Conservation (phyloP, 1,284 basidiomycete species). For the Pisolithus thermaeus region DNA sequence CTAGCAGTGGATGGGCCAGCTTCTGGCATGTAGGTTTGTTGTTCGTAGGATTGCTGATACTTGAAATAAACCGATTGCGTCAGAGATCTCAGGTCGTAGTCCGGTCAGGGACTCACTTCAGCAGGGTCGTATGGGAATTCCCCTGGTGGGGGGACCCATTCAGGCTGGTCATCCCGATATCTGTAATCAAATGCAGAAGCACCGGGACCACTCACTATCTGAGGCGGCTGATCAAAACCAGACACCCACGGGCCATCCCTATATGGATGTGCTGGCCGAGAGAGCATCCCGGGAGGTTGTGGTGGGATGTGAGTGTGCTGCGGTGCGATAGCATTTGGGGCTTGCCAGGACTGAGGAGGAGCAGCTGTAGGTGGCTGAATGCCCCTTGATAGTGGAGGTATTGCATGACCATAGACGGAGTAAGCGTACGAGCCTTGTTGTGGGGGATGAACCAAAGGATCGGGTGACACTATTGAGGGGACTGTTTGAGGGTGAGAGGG, state of each 20-base stretch:
- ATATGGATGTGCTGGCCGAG: constrained; percentile 40
- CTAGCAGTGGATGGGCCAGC: constrained; percentile 39
- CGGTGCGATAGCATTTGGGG: constrained; percentile 51
- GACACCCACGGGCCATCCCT: constrained; percentile 46
- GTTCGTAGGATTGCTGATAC: constrained; percentile 40
- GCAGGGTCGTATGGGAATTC: constrained; percentile 52
- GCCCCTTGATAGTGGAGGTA: constrained; percentile 36
- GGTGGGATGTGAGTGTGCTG: constrained; percentile 57
- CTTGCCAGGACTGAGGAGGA: constrained; percentile 59
- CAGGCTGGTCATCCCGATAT: constrained; percentile 51
- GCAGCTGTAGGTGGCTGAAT: constrained; percentile 42
- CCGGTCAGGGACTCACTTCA: constrained; percentile 30
- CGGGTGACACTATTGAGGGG: constrained; percentile 23
- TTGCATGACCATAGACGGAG: constrained; percentile 39
- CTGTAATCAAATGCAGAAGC: constrained; percentile 47
- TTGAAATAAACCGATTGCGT: constrained; percentile 14
- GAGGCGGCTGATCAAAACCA: constrained; percentile 40
- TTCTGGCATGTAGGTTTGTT: constrained; percentile 45
- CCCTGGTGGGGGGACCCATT: constrained; percentile 41
- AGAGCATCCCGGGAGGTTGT: constrained; percentile 40
- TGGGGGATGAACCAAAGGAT: constrained; percentile 27
- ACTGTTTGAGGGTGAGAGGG: constrained; percentile 28
- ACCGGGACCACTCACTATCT: constrained; percentile 38
- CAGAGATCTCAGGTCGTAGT: constrained; percentile 1
- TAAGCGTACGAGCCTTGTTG: constrained; percentile 37